Evolutionary conservation across 345 rosid genomes (phyloP).

Genomic region (Anastatica hierochuntica): DNA sequence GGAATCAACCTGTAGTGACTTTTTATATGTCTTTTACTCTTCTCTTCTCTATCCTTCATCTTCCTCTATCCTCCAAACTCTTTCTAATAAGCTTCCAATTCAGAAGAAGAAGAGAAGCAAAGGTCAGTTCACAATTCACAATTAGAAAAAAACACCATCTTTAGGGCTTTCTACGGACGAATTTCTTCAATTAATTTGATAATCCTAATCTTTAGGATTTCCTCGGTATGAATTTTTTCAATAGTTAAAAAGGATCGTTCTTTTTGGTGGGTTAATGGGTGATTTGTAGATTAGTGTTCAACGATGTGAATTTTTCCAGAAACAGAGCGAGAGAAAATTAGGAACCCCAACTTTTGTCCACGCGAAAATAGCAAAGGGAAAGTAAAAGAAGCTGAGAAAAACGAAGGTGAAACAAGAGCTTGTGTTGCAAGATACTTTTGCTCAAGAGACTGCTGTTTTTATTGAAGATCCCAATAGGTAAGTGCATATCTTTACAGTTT

Average conservation of each 20-base stretch:
- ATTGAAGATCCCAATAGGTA: constrained; percentile 94
- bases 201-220: too few relatives aligned
- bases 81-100: constrained; percentile 28
- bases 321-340: constrained; percentile 74
- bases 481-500: neutral
- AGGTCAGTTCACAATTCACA: constrained; percentile 11
- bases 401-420: constrained; percentile 89
- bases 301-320: constrained; percentile 96
- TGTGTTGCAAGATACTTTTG: constrained; percentile 93
- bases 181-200: too few relatives aligned
- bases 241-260: neutral
- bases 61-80: too few relatives aligned
- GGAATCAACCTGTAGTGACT: too few relatives aligned
- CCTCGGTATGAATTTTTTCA: too few relatives aligned
- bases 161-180: neutral
- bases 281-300: constrained; percentile 43
- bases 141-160: neutral
- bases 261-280: neutral
- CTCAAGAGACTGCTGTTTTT: constrained; percentile 95
- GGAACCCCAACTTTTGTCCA: constrained; percentile 58
- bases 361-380: constrained; percentile 27
- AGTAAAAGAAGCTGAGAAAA: constrained; percentile 43
- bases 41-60: too few relatives aligned
- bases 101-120: constrained; percentile 78
- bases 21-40: too few relatives aligned